Percentiles rank a stretch among this genome's conserved stretches.
These are phyloP conservation scores for Eutrema yunnanense DNA, from an alignment of 345 rosid genomes.

Conservation along the genomic window DNA sequence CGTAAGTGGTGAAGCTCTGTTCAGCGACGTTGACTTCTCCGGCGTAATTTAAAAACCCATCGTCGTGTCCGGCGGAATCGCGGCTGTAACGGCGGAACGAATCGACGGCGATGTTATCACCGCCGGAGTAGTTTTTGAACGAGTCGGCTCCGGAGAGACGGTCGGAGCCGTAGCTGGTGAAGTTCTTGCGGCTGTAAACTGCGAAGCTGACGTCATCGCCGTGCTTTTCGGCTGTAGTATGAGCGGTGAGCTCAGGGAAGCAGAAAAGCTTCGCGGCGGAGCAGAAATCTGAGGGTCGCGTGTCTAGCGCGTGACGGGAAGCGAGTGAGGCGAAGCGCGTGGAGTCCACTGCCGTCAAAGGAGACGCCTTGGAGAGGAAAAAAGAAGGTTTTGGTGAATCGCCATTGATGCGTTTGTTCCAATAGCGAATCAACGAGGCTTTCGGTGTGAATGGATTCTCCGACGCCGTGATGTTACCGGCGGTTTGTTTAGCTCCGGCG, in stretches of 20 bases:
- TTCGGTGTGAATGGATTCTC: slow-evolving; percentile 61
- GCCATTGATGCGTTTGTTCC: slow-evolving; percentile 57
- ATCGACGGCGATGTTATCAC: slow-evolving; percentile 35
- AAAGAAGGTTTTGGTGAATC: slow-evolving; percentile 47
- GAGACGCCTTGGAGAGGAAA: slow-evolving; percentile 77
- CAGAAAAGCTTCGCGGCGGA: slow-evolving; percentile 78
- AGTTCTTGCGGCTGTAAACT: slow-evolving; percentile 46
- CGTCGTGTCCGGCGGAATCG: slow-evolving; percentile 42
- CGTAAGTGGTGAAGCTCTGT: slow-evolving; percentile 74
- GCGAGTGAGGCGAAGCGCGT: slow-evolving; percentile 68
- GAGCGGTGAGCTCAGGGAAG: slow-evolving; percentile 47
- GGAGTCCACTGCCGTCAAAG: slow-evolving; percentile 50
- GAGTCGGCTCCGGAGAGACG: slow-evolving; percentile 46
- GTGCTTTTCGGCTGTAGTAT: slow-evolving; percentile 31
- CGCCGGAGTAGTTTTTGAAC: slow-evolving; percentile 52
- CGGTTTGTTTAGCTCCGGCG: slow-evolving; percentile 17
- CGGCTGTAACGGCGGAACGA: slow-evolving; percentile 62
- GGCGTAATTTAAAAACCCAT: slow-evolving; percentile 42
- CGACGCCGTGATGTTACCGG: not conserved
- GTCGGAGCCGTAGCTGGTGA: slow-evolving; percentile 63
- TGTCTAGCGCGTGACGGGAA: slow-evolving; percentile 41
- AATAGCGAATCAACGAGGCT: slow-evolving; percentile 75
- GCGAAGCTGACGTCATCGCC: slow-evolving; percentile 46
- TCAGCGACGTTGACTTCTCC: slow-evolving; percentile 47
- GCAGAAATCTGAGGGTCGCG: slow-evolving; percentile 55